Base-by-base conservation (phyloP, 2,329 filamentous ascomycete species). In the Botrytis fragariae region DNA sequence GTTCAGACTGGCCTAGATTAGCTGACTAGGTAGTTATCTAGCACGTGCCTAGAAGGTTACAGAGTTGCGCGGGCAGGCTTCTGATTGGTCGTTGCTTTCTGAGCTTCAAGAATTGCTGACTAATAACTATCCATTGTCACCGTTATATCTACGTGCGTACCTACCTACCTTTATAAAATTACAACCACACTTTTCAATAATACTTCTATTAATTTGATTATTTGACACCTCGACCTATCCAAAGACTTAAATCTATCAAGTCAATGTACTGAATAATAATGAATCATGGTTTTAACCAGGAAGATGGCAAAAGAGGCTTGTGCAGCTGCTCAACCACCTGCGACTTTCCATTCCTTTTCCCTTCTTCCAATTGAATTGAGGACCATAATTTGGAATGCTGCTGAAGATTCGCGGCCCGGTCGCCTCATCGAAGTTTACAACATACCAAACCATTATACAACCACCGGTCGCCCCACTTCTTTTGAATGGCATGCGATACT, bases 341-440 rank as follows among this genome's bases (percentile, higher is more conserved):
- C 51, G 42, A 70, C 51, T 20, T 70, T 70, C 29, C 39, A 44
- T 32, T n/a, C 25, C 39, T 72, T 72, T 42, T 20, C n/a, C 3
- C 4, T 2, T 35, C 37, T 72, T 39, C 48, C 62, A 14, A 22
- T 2, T 1, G 70, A 72, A 20, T 20, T 72, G n/a, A 51, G 48
- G 18, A 25, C 25, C 18, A 44, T 35, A 29, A 32, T 72, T 29
- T 72, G 61, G 51, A 39, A 67, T 10, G 9, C n/a, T 44, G 48
- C 45, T 25, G 65, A 69, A 42, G 35, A 57, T 10, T 57, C 22
- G 5, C n/a, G 14, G 8, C 18, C 48, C 10, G 62, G 29, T 12
- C 71, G 42, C 14, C 37, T 69, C 39, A 61, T 72, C 12, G 71
- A 72, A 69, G 62, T 72, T 4, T 60, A 32, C 71, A 72, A 72